phyloP scores from a whole-genome alignment of 768 basidiomycete species.

The Leccinum pellstonianum region DNA sequence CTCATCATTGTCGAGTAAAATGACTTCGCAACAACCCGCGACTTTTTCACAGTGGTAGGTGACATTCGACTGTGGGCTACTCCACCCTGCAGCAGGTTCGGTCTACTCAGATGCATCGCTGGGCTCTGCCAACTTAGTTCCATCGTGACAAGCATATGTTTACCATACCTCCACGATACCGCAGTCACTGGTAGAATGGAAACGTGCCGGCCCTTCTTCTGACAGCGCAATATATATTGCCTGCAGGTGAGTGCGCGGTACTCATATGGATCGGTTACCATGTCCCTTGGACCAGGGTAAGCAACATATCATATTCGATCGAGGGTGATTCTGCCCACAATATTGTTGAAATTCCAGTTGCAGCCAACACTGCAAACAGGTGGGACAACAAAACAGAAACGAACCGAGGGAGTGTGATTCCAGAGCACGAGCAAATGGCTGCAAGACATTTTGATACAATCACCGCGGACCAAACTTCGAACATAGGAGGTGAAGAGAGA shows the following conservation, averaged over 20 bases:
- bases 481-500: conserved; percentile 6
- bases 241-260: conserved; percentile 1
- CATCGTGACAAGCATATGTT: not conserved
- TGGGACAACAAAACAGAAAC: conserved; percentile 7
- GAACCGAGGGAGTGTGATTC: conserved; percentile 5
- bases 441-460: conserved; percentile 21
- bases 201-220: not conserved
- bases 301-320: not conserved
- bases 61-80: not conserved
- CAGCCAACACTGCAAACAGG: conserved; percentile 10
- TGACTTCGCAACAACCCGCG: not conserved
- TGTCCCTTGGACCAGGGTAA: conserved; percentile 7
- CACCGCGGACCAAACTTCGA: conserved; percentile 18
- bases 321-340: not conserved
- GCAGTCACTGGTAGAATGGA: not conserved
- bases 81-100: not conserved
- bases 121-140: not conserved
- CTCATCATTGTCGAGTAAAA: not conserved
- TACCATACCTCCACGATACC: not conserved
- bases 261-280: conserved; percentile 6
- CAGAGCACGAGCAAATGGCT: conserved; percentile 13
- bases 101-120: not conserved
- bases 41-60: not conserved
- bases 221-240: not conserved
- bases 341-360: not conserved